phyloP scores from a whole-genome alignment of 2,329 filamentous ascomycete genomes.

The Diaporthe eres region DNA sequence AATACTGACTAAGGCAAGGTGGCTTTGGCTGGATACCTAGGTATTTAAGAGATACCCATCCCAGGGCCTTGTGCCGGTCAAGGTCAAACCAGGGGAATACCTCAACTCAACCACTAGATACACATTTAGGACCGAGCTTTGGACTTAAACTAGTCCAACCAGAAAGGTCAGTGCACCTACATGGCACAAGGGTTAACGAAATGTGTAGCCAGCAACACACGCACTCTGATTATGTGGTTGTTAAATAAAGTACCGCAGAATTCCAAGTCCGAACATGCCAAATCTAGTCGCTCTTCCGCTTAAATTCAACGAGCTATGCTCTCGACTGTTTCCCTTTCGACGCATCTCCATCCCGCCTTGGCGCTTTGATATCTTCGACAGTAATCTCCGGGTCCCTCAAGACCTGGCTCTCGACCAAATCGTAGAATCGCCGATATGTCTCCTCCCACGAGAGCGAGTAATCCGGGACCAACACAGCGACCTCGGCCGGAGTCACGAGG shows the following conservation, averaged over 20 bases:
- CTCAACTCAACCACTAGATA: background rate
- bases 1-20: background rate
- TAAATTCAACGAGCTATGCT: background rate
- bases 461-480: constrained; percentile 1
- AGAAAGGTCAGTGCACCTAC: background rate
- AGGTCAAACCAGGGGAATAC: background rate
- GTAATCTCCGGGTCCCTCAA: background rate
- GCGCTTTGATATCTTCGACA: background rate
- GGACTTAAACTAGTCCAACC: background rate
- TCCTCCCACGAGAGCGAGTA: constrained; percentile 8
- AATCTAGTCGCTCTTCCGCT: background rate
- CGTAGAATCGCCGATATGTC: background rate
- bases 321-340: background rate
- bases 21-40: background rate
- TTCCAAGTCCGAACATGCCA: background rate
- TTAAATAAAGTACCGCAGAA: background rate
- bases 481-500: background rate
- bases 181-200: too few species aligned
- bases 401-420: background rate
- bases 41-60: too few species aligned
- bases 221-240: background rate
- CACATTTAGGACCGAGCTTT: background rate
- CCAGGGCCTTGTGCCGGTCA: too few species aligned
- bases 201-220: background rate
- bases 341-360: too few species aligned